Evolutionary conservation across 441 rosid species (phyloP).

Genomic region (Jatropha multifida): DNA sequence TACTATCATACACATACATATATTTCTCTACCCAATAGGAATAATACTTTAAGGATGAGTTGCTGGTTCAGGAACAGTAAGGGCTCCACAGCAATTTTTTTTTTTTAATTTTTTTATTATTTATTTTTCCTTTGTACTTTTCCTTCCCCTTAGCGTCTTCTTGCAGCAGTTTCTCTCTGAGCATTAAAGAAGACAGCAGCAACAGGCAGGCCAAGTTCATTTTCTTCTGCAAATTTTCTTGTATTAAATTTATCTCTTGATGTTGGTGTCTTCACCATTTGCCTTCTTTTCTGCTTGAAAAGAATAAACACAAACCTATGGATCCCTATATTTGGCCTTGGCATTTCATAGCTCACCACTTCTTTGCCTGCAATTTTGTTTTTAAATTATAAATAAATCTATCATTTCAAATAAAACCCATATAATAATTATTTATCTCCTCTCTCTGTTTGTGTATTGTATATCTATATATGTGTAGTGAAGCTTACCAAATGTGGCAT

Average conservation of each 20-base stretch:
- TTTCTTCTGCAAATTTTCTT: conserved; percentile 67
- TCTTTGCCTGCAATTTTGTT: conserved; percentile 51
- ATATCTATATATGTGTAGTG: neutral
- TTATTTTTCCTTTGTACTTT: neutral
- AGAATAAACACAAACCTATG: conserved; percentile 85
- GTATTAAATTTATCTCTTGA: conserved; percentile 67
- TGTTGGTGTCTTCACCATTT: conserved; percentile 45
- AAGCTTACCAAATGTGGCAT: conserved; percentile 68
- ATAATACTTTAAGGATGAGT: no score
- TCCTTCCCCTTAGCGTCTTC: conserved; percentile 52
- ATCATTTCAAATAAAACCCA: neutral
- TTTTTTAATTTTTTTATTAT: neutral
- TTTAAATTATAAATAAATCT: neutral
- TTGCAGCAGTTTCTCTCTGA: conserved; percentile 93
- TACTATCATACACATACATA: no score
- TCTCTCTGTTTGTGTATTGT: no score
- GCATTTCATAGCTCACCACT: conserved; percentile 67
- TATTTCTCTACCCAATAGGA: no score
- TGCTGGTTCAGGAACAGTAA: no score
- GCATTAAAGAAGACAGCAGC: conserved; percentile 90
- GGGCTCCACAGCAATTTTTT: neutral
- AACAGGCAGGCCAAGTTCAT: conserved; percentile 78
- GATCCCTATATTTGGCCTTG: conserved; percentile 90
- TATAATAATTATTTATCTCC: no score
- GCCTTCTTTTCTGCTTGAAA: conserved; percentile 71